These are phyloP conservation scores for Tricholoma sp. DNA, from an alignment of 768 basidiomycete genomes.

Conservation along the genomic window DNA sequence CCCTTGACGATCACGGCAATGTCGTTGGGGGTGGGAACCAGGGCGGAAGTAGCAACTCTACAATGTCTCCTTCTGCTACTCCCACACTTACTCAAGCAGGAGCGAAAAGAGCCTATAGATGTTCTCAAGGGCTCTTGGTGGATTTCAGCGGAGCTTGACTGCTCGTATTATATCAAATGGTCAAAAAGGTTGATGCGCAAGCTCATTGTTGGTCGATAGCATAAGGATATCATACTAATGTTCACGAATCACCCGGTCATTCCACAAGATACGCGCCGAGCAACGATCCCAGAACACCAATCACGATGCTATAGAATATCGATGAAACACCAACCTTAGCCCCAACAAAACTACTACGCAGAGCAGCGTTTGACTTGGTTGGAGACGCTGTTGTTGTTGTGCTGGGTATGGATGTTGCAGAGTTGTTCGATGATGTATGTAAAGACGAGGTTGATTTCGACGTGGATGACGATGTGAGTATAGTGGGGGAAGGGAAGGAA, in stretches of 20 bases:
- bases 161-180: too few relatives aligned
- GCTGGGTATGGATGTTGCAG: slow-evolving; percentile 5
- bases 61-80: not conserved
- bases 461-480: too few relatives aligned
- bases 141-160: slow-evolving; percentile 29
- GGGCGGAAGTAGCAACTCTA: not conserved
- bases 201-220: not conserved
- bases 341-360: not conserved
- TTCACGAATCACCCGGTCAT: not conserved
- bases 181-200: slow-evolving; percentile 14
- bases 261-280: slow-evolving; percentile 5
- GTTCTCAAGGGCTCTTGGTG: slow-evolving; percentile 45
- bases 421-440: slow-evolving; percentile 3
- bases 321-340: not conserved
- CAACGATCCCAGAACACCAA: slow-evolving; percentile 7
- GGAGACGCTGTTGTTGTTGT: slow-evolving; percentile 1
- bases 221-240: not conserved
- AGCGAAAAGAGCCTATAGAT: slow-evolving; percentile 37
- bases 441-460: slow-evolving; percentile 5
- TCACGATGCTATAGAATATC: slow-evolving; percentile 2
- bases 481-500: slow-evolving; percentile 16
- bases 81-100: slow-evolving; percentile 6
- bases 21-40: slow-evolving; percentile 20
- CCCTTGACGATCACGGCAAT: slow-evolving; percentile 41
- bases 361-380: slow-evolving; percentile 12